Conservation (phyloP, 495 filamentous ascomycete genomes). For the Penicillium crystallinum region DNA sequence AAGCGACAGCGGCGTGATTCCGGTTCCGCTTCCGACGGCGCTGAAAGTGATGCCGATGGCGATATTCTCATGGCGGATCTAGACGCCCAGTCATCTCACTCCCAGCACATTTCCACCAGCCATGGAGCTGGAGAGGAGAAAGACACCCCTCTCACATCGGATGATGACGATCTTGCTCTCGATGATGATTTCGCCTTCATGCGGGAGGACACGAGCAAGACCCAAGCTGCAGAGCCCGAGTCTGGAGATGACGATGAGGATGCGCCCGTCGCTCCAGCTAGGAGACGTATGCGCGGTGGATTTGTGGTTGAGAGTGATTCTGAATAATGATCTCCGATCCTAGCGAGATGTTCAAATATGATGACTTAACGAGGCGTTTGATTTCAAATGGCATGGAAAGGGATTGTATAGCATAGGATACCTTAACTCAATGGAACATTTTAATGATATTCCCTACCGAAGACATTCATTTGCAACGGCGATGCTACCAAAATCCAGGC, state of each 20-base stretch:
- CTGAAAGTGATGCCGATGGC: slow-evolving; percentile 27
- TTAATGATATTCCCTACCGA: background rate
- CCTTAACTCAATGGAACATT: slow-evolving; percentile 1
- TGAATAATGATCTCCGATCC: slow-evolving; percentile 23
- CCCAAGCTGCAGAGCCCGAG: slow-evolving; percentile 5
- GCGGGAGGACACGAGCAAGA: slow-evolving; percentile 20
- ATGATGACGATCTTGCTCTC: slow-evolving; percentile 33
- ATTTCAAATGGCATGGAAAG: slow-evolving; percentile 10
- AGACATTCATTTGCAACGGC: background rate
- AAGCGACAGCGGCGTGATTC: slow-evolving; percentile 36
- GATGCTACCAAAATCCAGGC: too few species aligned
- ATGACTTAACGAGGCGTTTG: slow-evolving; percentile 33
- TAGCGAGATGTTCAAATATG: slow-evolving; percentile 9
- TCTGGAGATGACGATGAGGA: slow-evolving; percentile 27
- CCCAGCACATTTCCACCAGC: slow-evolving; percentile 14
- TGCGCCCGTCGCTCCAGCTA: slow-evolving; percentile 23
- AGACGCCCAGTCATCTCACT: slow-evolving; percentile 19
- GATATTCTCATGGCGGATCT: slow-evolving; percentile 35
- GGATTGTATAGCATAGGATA: slow-evolving; percentile 11
- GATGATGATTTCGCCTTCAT: slow-evolving; percentile 37
- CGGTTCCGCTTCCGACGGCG: slow-evolving; percentile 13
- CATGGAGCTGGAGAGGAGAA: slow-evolving; percentile 20
- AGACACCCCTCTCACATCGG: slow-evolving; percentile 27
- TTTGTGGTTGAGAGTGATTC: slow-evolving; percentile 51
- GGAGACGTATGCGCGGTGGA: slow-evolving; percentile 39